These are phyloP conservation scores for Solanum pennellii DNA, from an alignment of 257 asterid species.

Conservation along the genomic window DNA sequence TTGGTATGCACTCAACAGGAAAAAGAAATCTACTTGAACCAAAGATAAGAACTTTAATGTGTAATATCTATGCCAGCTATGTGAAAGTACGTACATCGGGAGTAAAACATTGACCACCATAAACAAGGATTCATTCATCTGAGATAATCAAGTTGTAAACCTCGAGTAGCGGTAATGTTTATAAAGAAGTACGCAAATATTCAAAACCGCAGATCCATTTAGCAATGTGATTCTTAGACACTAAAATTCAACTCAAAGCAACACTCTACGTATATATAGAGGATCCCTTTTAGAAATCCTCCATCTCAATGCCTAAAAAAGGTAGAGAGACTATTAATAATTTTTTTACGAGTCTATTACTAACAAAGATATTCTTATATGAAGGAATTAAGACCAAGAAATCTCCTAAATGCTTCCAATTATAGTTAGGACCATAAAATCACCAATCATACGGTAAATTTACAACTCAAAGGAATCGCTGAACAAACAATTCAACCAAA, in stretches of 20 bases:
- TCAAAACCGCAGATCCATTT: too few species aligned
- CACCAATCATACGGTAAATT: background rate
- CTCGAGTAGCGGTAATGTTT: background rate
- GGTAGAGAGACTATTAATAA: background rate
- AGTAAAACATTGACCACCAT: background rate
- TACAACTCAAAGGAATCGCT: background rate
- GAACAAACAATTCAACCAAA: background rate
- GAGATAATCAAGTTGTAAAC: background rate
- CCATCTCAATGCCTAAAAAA: background rate
- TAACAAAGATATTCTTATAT: background rate
- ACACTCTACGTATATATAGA: background rate
- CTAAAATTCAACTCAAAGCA: background rate
- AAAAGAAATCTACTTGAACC: background rate
- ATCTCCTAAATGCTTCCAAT: background rate
- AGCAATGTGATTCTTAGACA: background rate
- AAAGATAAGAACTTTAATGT: background rate
- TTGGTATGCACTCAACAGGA: background rate
- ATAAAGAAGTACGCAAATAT: background rate
- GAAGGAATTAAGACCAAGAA: background rate
- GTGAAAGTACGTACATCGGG: background rate
- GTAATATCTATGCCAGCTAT: background rate
- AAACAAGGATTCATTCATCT: background rate
- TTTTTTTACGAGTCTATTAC: background rate
- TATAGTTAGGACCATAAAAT: background rate
- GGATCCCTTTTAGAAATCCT: background rate